A percentile compares a stretch with the other conserved stretches of the same genome.
Evolutionary conservation across 2,329 filamentous ascomycete genomes (phyloP).

Genomic region (Graphium sp.): DNA sequence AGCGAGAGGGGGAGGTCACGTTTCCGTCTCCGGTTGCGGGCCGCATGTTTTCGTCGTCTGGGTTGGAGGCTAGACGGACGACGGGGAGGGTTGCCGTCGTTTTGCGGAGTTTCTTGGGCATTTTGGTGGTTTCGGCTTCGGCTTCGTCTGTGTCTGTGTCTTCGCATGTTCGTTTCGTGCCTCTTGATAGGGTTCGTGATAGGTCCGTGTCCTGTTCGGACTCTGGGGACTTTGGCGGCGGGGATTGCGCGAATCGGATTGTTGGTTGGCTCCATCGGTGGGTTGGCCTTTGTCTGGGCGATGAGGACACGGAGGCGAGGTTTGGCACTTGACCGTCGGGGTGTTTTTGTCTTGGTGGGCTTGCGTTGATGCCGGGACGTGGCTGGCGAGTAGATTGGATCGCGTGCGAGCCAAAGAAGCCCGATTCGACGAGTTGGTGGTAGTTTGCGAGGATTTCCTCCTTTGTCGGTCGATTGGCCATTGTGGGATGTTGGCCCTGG

Average conservation of each 20-base stretch:
- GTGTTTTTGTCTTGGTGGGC: too few relatives aligned
- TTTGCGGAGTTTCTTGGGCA: slow-evolving; percentile 34
- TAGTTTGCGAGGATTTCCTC: slow-evolving; percentile 41
- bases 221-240: slow-evolving; percentile 5
- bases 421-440: slow-evolving; percentile 35
- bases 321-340: too few relatives aligned
- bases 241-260: slow-evolving; percentile 8
- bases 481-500: not conserved
- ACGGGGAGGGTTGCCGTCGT: slow-evolving; percentile 24
- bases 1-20: too few relatives aligned
- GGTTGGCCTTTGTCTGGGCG: slow-evolving; percentile 4
- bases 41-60: not conserved
- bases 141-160: too few relatives aligned
- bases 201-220: slow-evolving; percentile 2
- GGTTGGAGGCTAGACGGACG: slow-evolving; percentile 14
- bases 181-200: slow-evolving; percentile 15
- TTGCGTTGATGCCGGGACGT: slow-evolving; percentile 8
- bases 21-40: too few relatives aligned
- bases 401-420: slow-evolving; percentile 41
- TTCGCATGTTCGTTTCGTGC: slow-evolving; percentile 30
- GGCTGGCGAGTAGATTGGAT: slow-evolving; percentile 38
- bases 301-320: slow-evolving; percentile 4
- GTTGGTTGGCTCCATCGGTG: slow-evolving; percentile 5
- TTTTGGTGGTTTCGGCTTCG: slow-evolving; percentile 12
- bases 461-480: slow-evolving; percentile 7